Evolutionary conservation across 352 stramenopile species (phyloP), one percentile per base, ranked within the genome.

Genomic region (Discostella stelligera): DNA sequence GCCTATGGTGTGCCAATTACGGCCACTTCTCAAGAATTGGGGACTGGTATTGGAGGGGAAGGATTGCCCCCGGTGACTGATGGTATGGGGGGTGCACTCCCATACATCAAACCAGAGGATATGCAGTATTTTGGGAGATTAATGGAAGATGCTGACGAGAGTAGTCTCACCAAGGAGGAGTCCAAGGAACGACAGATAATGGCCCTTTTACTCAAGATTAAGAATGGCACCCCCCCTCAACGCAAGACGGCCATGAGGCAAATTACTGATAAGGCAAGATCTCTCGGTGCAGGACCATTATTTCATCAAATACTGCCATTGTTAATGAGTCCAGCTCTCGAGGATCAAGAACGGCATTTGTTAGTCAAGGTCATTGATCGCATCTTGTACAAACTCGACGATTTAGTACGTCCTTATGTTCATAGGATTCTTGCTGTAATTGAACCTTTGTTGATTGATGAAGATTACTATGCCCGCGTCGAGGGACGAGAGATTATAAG

Each of bases 311-410:
- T 99, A 62, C 87, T 99, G 62, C 97, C 97, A 4, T 84, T 99
- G 66, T 89, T 99, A 14, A 99, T 99, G 97, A 98, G 95, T 14
- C 97, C 96, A 11, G 98, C 96, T 16, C 89, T 99, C 4, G 97
- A 99, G 79, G 97, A 99, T 85, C 97, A 99, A 80, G 97, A 99
- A 77, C 91, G 97, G 2, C 97, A 99, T 76, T 93, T 99, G 74
- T 89, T 99, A 11, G 97, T 99, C 25, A 99, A 99, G 83, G 97
- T 99, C 14, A 99, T 99, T 74, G 97, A 99, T 82, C 96, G 97
- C 46, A 91, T 99, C 27, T 83, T 99, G 30, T 99, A 99, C 90
- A 98, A 99, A 78, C 89, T 99, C 25, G 96, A 99, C 71, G 97
- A 99, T 73, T 90, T 99, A 10, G 97, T 99, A 30, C 92, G 97